A percentile compares a stretch with the other conserved stretches of the same genome.
Conservation (phyloP, 2,329 filamentous ascomycete species). For the Alternaria ventricosa region DNA sequence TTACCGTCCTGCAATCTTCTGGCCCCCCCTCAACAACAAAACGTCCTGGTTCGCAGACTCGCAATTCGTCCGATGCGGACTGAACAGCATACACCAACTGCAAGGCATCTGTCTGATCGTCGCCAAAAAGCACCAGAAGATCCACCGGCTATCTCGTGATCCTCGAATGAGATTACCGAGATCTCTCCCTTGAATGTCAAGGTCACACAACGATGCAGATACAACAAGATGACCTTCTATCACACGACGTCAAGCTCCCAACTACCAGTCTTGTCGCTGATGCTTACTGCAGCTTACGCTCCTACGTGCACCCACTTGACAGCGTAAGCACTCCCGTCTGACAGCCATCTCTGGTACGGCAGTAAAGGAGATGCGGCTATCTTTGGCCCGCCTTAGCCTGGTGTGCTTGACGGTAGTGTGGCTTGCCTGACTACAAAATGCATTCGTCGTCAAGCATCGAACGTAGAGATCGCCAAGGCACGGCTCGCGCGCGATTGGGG, state of each 20-base stretch:
- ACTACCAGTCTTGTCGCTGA: conserved; percentile 25
- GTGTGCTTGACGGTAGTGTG: conserved; percentile 22
- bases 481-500: conserved; percentile 1
- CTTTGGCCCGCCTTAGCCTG: conserved; percentile 10
- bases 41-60: neutral
- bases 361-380: conserved; percentile 5
- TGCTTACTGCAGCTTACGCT: conserved; percentile 38
- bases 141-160: conserved; percentile 1
- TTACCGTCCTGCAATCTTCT: conserved; percentile 9
- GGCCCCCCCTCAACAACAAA: conserved; percentile 4
- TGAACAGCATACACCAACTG: neutral
- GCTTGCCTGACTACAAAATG: neutral
- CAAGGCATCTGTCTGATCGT: neutral
- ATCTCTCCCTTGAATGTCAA: neutral
- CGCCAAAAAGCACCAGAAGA: neutral
- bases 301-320: conserved; percentile 24
- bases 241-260: conserved; percentile 10
- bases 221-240: neutral
- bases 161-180: conserved; percentile 3
- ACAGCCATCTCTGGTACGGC: conserved; percentile 19
- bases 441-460: conserved; percentile 1
- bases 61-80: conserved; percentile 4
- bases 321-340: conserved; percentile 22
- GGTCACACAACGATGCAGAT: conserved; percentile 1
- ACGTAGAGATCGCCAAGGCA: conserved; percentile 8